These are phyloP conservation scores for Aspergillus sp. DNA, from an alignment of 2,329 filamentous ascomycete species.

Conservation along the genomic window DNA sequence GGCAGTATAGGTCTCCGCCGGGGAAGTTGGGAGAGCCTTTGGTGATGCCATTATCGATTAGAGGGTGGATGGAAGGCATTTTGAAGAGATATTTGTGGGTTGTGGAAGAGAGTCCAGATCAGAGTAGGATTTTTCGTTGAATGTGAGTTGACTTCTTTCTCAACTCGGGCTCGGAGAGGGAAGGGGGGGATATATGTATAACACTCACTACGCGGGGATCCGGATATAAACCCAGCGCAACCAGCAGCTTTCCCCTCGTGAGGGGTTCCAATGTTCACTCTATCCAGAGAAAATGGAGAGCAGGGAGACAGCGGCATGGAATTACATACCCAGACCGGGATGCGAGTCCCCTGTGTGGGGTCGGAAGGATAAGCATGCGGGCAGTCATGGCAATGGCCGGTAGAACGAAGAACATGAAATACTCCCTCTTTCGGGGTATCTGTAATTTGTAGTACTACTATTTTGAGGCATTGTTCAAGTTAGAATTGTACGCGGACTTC, in stretches of 20 bases:
- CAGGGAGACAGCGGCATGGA: neutral
- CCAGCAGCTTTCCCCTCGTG: neutral
- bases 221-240: neutral
- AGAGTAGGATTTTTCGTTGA: neutral
- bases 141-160: neutral
- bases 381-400: too few species aligned
- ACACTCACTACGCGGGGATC: neutral
- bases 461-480: too few species aligned
- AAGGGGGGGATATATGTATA: neutral
- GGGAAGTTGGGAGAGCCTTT: slow-evolving; percentile 48
- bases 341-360: neutral
- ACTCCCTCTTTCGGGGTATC: too few species aligned
- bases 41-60: slow-evolving; percentile 54
- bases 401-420: too few species aligned
- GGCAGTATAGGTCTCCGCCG: slow-evolving; percentile 56
- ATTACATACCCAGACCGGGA: neutral
- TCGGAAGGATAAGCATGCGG: too few species aligned
- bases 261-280: neutral
- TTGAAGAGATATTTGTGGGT: neutral
- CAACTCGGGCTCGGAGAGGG: neutral
- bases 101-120: too few species aligned
- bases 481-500: too few species aligned
- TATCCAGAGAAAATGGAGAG: too few species aligned
- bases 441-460: too few species aligned
- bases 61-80: slow-evolving; percentile 49